Conservation (phyloP, 2,329 filamentous ascomycete species). For the Ceratocystis destructans region DNA sequence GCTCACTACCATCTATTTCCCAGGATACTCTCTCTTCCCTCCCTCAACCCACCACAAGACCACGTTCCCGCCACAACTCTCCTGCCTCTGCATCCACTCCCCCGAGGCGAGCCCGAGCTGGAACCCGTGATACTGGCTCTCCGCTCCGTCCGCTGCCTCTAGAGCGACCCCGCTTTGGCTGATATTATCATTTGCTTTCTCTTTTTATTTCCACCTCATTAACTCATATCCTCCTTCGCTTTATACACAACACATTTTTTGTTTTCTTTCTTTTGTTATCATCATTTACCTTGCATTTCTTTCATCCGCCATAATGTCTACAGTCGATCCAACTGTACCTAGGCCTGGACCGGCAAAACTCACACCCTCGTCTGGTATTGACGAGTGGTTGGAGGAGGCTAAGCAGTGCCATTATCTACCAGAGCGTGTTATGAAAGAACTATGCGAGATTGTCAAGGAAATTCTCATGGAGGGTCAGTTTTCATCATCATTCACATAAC, state of each 20-base stretch:
- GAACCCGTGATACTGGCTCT: slow-evolving; percentile 19
- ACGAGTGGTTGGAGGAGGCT: slow-evolving; percentile 93
- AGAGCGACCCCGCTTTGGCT: slow-evolving; percentile 19
- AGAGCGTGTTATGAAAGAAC: slow-evolving; percentile 92
- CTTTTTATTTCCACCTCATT: neutral
- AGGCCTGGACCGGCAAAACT: slow-evolving; percentile 84
- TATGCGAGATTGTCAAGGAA: slow-evolving; percentile 98
- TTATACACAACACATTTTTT: neutral
- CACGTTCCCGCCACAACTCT: slow-evolving; percentile 18
- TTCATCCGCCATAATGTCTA: slow-evolving; percentile 11
- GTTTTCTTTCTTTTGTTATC: neutral
- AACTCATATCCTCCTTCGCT: neutral
- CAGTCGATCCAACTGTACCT: slow-evolving; percentile 42
- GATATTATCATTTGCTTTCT: slow-evolving; percentile 9
- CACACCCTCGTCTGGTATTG: slow-evolving; percentile 67
- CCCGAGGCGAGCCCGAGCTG: slow-evolving; percentile 18
- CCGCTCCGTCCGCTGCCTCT: slow-evolving; percentile 16
- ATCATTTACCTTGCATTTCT: neutral
- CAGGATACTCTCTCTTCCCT: slow-evolving; percentile 16
- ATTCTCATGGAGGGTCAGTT: slow-evolving; percentile 84
- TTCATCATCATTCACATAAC: neutral
- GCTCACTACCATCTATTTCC: slow-evolving; percentile 16
- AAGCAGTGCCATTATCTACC: slow-evolving; percentile 96
- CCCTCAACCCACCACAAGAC: slow-evolving; percentile 11
- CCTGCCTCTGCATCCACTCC: slow-evolving; percentile 17